Conservation (phyloP, 805 yeast genomes). For the Isabelozyma pseudorhagii region DNA sequence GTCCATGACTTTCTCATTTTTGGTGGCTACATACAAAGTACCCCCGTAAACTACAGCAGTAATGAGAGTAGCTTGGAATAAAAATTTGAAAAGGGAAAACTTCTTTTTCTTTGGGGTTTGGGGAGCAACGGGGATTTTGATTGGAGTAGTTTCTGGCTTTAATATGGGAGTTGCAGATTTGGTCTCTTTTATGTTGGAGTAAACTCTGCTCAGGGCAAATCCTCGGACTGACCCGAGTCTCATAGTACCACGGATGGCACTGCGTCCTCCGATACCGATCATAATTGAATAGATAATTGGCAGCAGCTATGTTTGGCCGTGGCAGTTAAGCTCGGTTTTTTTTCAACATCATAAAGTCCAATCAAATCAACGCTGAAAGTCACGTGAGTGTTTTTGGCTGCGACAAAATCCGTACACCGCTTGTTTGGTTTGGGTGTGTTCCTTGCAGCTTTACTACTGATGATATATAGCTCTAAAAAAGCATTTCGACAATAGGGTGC, state of each 20-base stretch:
- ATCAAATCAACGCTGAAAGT: background rate
- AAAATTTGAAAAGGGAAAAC: constrained; percentile 27
- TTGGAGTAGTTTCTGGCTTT: constrained; percentile 2
- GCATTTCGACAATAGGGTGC: no score
- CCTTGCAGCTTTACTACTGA: no score
- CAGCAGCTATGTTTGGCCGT: background rate
- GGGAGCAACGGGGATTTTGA: background rate
- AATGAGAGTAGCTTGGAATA: constrained; percentile 25
- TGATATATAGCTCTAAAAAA: no score
- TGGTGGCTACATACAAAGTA: constrained; percentile 38
- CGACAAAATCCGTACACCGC: background rate
- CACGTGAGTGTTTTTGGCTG: background rate
- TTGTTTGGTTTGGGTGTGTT: no score
- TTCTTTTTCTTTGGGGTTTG: constrained; percentile 15
- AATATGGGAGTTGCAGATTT: background rate
- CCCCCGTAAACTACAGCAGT: constrained; percentile 35
- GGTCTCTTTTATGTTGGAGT: background rate
- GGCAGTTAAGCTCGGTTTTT: background rate
- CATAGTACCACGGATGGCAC: constrained; percentile 1
- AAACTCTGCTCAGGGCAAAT: background rate
- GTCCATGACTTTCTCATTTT: constrained; percentile 42
- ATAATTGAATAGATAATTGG: background rate
- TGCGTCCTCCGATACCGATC: background rate
- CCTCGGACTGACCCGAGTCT: background rate
- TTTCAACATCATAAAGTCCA: background rate